phyloP scores from a whole-genome alignment of 306 rosid species.

The Ochetophila trinervis region DNA sequence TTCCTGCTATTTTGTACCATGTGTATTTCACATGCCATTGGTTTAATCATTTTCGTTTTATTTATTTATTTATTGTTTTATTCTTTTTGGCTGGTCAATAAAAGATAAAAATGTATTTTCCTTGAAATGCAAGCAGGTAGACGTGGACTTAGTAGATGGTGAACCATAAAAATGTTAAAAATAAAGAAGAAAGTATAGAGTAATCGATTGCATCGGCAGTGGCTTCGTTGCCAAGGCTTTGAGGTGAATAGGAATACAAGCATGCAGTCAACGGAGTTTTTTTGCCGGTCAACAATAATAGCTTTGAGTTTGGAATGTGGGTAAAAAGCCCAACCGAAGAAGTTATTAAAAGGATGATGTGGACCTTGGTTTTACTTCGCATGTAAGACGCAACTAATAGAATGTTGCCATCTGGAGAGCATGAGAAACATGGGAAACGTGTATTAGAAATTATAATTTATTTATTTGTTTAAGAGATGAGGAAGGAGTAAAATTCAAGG shows the following conservation, averaged over 20 bases:
- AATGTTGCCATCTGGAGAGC: background rate
- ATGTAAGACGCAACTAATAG: background rate
- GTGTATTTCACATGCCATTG: slow-evolving; percentile 13
- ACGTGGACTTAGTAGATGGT: background rate
- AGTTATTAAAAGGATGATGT: background rate
- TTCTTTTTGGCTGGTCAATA: background rate
- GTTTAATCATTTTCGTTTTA: slow-evolving; percentile 1
- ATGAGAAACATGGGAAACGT: slow-evolving; percentile 10
- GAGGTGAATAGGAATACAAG: slow-evolving; percentile 15
- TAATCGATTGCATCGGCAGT: slow-evolving; percentile 9
- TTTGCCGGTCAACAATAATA: slow-evolving; percentile 23
- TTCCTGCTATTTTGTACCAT: background rate
- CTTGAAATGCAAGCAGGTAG: background rate
- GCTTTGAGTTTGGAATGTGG: slow-evolving; percentile 14
- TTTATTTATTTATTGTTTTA: background rate
- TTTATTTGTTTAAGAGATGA: slow-evolving; percentile 1
- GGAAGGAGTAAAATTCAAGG: slow-evolving; percentile 21
- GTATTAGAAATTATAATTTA: background rate
- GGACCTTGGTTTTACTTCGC: background rate
- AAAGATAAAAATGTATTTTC: background rate
- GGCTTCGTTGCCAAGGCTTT: slow-evolving; percentile 15
- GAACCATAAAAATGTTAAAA: background rate
- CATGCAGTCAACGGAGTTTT: slow-evolving; percentile 32
- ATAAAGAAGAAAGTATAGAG: background rate
- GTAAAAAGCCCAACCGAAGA: slow-evolving; percentile 17